Evolutionary conservation across 2,329 filamentous ascomycete species (phyloP).

Genomic region (Aspergillus phoenicis): DNA sequence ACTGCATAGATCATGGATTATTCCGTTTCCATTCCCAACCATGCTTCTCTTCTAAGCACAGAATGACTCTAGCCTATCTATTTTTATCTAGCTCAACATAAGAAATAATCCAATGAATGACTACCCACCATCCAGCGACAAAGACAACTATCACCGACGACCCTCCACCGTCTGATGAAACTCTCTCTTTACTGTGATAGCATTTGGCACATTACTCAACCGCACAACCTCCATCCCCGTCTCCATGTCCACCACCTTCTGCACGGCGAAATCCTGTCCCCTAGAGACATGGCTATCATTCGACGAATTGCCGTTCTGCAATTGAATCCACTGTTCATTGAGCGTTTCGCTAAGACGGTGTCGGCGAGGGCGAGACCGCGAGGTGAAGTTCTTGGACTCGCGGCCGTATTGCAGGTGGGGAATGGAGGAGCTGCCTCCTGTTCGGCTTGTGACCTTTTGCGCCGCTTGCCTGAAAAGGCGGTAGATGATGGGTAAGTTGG

Average conservation of each 20-base stretch:
- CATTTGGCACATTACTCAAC: neutral
- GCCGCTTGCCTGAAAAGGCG: slow-evolving; percentile 8
- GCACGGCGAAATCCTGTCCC: neutral
- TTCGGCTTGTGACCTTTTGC: slow-evolving; percentile 8
- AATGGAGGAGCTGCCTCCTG: neutral
- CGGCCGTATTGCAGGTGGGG: slow-evolving; percentile 4
- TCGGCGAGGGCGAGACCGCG: neutral
- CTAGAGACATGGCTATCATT: neutral
- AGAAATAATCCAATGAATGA: neutral
- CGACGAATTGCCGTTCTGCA: slow-evolving; percentile 1
- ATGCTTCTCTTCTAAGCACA: no score
- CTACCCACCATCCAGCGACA: neutral
- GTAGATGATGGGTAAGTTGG: slow-evolving; percentile 15
- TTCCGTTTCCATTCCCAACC: no score
- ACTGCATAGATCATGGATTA: no score
- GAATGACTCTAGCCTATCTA: no score
- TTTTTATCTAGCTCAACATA: no score
- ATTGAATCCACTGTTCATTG: slow-evolving; percentile 9
- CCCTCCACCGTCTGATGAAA: slow-evolving; percentile 3
- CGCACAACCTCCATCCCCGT: neutral
- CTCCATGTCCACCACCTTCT: neutral
- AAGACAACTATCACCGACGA: neutral
- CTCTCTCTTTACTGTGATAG: slow-evolving; percentile 4
- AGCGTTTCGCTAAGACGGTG: neutral
- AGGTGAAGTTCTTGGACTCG: slow-evolving; percentile 1